Conservation (phyloP, 352 stramenopile genomes). For the Phytophthora megakarya region DNA sequence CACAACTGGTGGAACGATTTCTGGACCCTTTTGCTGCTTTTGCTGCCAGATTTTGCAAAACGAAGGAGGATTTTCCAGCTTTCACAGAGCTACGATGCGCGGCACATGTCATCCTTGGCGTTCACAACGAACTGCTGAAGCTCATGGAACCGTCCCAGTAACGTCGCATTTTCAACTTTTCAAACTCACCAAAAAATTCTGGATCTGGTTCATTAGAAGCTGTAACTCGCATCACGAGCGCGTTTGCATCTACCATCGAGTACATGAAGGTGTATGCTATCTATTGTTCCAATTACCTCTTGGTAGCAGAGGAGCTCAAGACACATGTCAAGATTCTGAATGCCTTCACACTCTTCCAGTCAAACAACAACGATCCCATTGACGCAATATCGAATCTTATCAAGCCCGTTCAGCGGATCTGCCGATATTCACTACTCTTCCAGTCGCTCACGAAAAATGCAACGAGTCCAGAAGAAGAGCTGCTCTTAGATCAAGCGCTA, state of each 20-base stretch:
- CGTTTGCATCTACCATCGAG: conserved; percentile 53
- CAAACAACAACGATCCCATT: conserved; percentile 9
- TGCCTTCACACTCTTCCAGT: conserved; percentile 27
- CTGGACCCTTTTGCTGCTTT: conserved; percentile 30
- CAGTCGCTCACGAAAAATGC: conserved; percentile 50
- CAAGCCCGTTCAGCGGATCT: conserved; percentile 78
- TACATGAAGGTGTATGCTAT: conserved; percentile 77
- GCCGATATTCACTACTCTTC: conserved; percentile 68
- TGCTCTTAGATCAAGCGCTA: conserved; percentile 44
- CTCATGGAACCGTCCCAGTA: conserved; percentile 18
- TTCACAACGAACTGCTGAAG: conserved; percentile 34
- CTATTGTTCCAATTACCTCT: conserved; percentile 62
- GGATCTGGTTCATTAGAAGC: conserved; percentile 29
- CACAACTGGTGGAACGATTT: conserved; percentile 26
- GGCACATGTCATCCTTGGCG: conserved; percentile 29
- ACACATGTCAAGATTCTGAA: conserved; percentile 41
- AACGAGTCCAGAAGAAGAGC: conserved; percentile 31
- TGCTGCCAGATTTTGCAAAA: conserved; percentile 8
- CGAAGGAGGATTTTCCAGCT: conserved; percentile 23
- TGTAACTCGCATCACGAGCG: conserved; percentile 25
- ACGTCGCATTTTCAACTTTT: conserved; percentile 25
- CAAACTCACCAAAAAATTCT: not conserved
- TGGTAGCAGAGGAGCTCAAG: conserved; percentile 56
- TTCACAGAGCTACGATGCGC: conserved; percentile 21
- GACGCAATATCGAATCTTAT: conserved; percentile 68